Conservation (phyloP, 768 basidiomycete genomes). For the Termitomyces sp. region DNA sequence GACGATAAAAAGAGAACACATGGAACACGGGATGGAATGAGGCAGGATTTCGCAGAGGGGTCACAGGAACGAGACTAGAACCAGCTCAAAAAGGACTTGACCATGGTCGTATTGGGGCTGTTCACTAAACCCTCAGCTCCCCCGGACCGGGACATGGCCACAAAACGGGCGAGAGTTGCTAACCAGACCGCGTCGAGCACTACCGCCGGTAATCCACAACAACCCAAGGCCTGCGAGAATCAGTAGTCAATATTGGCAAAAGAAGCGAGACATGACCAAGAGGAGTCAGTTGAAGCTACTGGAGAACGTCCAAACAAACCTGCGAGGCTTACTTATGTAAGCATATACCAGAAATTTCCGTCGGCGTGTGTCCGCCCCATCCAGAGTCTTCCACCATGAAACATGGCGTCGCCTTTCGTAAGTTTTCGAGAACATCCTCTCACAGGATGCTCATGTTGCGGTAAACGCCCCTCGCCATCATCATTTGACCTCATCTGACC, state of each 20-base stretch:
- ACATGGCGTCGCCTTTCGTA: conserved; percentile 91
- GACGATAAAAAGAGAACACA: conserved; percentile 7
- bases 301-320: neutral
- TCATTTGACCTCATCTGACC: neutral
- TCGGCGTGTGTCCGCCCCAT: neutral
- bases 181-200: neutral
- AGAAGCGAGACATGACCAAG: neutral
- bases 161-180: neutral
- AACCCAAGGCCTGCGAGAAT: neutral
- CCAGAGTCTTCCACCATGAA: conserved; percentile 53
- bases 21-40: neutral
- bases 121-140: neutral
- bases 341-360: conserved; percentile 8
- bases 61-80: neutral
- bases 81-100: neutral
- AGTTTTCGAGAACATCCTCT: conserved; percentile 86
- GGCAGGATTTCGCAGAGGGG: neutral
- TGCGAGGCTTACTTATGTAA: conserved; percentile 12
- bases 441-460: conserved; percentile 93
- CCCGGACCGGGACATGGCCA: neutral
- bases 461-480: conserved; percentile 34
- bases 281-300: neutral
- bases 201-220: no score
- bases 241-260: neutral
- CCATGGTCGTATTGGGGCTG: neutral